phyloP scores from a whole-genome alignment of 768 basidiomycete genomes.

The Coprinopsis sp. region DNA sequence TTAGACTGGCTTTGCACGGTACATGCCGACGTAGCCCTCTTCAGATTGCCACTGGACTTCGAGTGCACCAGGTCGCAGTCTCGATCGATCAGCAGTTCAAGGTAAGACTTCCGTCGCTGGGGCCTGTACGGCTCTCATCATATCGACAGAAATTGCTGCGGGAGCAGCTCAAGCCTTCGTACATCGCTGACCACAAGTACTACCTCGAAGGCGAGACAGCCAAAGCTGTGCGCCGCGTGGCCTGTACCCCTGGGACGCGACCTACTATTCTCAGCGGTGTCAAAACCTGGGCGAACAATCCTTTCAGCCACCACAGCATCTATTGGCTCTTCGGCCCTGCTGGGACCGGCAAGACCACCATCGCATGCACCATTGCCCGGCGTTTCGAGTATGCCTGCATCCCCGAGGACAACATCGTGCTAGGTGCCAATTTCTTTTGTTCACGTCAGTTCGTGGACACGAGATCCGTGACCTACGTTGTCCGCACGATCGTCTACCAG shows the following conservation, averaged over 20 bases:
- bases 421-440: too few relatives aligned
- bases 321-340: too few relatives aligned
- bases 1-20: background rate
- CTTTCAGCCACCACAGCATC: too few relatives aligned
- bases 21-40: slow-evolving; percentile 1
- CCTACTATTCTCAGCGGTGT: slow-evolving; percentile 19
- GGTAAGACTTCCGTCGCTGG: background rate
- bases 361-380: too few relatives aligned
- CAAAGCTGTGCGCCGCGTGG: too few relatives aligned
- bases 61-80: slow-evolving; percentile 10
- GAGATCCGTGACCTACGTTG: too few relatives aligned
- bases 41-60: slow-evolving; percentile 11
- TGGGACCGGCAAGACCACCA: too few relatives aligned
- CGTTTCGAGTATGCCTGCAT: too few relatives aligned
- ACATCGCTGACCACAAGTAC: too few relatives aligned
- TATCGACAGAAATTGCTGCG: slow-evolving; percentile 5
- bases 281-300: too few relatives aligned
- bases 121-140: background rate
- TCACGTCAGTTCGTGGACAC: too few relatives aligned
- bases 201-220: too few relatives aligned
- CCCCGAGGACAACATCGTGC: slow-evolving; percentile 7
- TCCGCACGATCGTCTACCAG: slow-evolving; percentile 21
- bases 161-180: slow-evolving; percentile 11
- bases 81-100: slow-evolving; percentile 5
- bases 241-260: slow-evolving; percentile 22